Evolutionary conservation across 306 rosid species (phyloP).

Genomic region (Elaeagnus macrophylla): DNA sequence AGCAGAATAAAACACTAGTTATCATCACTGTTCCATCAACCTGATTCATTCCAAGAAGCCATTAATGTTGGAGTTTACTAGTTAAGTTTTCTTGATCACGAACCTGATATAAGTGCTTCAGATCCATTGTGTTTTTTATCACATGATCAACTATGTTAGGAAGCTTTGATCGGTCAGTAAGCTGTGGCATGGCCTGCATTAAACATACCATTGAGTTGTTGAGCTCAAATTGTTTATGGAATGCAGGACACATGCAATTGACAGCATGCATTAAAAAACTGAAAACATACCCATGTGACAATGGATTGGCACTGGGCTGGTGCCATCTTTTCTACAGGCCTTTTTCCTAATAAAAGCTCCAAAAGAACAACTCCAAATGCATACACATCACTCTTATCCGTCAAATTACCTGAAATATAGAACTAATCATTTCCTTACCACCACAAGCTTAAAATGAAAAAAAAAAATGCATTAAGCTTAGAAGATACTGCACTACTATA

Average conservation of each 20-base stretch:
- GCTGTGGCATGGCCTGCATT: conserved; percentile 94
- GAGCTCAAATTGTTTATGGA: neutral
- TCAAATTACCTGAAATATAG: conserved; percentile 57
- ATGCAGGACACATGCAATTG: conserved; percentile 6
- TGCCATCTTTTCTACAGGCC: conserved; percentile 78
- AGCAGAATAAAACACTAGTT: neutral
- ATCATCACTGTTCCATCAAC: neutral
- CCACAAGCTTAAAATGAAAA: conserved; percentile 2
- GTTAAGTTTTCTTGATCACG: conserved; percentile 1
- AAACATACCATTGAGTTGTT: conserved; percentile 14
- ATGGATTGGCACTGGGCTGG: conserved; percentile 84
- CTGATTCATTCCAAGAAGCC: neutral
- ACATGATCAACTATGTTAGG: conserved; percentile 70
- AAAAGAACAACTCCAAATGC: conserved; percentile 86
- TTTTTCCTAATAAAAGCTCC: conserved; percentile 75
- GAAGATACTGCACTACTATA: no score
- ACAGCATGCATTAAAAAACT: conserved; percentile 5
- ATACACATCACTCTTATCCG: conserved; percentile 92
- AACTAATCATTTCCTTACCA: neutral
- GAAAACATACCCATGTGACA: conserved; percentile 82
- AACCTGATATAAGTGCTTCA: conserved; percentile 86
- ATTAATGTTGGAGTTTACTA: neutral
- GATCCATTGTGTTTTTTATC: conserved; percentile 74
- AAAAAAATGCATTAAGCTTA: neutral
- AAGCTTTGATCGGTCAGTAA: conserved; percentile 83